Evolutionary conservation across 495 filamentous ascomycete genomes (phyloP).

Genomic region (Trypethelium eluteriae): DNA sequence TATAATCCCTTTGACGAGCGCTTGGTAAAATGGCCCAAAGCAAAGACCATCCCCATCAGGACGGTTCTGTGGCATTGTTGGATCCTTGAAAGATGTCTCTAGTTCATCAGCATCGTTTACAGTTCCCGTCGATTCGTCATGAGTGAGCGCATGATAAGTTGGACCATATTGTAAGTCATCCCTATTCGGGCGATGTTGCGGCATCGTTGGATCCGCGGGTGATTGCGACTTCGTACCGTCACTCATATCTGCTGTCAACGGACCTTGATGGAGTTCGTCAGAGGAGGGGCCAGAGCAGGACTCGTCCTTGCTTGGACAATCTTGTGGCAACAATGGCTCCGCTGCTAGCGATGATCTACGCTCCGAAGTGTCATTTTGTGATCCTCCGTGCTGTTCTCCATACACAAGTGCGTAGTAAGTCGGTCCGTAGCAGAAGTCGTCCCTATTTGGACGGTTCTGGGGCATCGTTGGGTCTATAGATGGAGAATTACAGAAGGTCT

Average conservation of each 20-base stretch:
- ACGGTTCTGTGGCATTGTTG: not conserved
- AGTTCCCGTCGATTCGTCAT: not conserved
- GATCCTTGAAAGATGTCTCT: not conserved
- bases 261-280: not conserved
- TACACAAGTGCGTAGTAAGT: not conserved
- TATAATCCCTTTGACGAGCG: not conserved
- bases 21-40: not conserved
- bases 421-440: not conserved
- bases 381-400: no score
- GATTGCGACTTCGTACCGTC: not conserved
- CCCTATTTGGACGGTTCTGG: not conserved
- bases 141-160: not conserved
- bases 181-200: no score
- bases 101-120: no score
- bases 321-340: not conserved
- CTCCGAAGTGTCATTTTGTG: no score
- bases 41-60: not conserved
- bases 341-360: not conserved
- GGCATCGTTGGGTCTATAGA: not conserved
- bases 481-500: conserved; percentile 1
- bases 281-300: not conserved
- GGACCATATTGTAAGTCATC: no score
- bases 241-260: not conserved
- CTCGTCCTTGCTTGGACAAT: not conserved
- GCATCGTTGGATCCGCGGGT: no score